These are phyloP conservation scores for Blastobotrys elegans DNA, from an alignment of 1,139 yeast species.

Conservation along the genomic window DNA sequence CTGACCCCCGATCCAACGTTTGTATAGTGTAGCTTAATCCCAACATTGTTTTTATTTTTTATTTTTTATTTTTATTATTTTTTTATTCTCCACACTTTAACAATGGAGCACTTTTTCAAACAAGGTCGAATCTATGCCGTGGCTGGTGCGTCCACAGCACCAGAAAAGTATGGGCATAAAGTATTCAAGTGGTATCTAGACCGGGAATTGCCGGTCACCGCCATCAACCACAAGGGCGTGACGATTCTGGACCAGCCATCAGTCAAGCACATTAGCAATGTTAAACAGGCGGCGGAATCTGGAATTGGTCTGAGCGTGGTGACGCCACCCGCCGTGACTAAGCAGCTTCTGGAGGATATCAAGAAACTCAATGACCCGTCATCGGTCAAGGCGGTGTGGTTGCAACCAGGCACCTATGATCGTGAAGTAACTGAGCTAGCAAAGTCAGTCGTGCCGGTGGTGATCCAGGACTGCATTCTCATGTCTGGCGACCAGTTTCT, in stretches of 20 bases:
- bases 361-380: slow-evolving; percentile 29
- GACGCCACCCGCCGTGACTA: slow-evolving; percentile 65
- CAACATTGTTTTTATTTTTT: background rate
- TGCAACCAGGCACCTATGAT: slow-evolving; percentile 77
- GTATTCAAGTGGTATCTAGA: slow-evolving; percentile 63
- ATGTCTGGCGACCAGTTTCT: slow-evolving; percentile 63
- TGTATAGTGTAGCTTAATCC: slow-evolving; percentile 2
- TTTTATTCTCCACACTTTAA: background rate
- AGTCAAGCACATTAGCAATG: slow-evolving; percentile 36
- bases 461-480: slow-evolving; percentile 63
- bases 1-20: slow-evolving; percentile 15
- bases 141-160: slow-evolving; percentile 67
- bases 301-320: slow-evolving; percentile 44
- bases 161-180: slow-evolving; percentile 65
- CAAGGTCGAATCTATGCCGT: slow-evolving; percentile 54
- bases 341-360: slow-evolving; percentile 43
- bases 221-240: slow-evolving; percentile 54
- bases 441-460: slow-evolving; percentile 36
- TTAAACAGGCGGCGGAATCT: slow-evolving; percentile 25
- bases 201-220: slow-evolving; percentile 56
- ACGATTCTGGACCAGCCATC: slow-evolving; percentile 47
- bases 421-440: slow-evolving; percentile 47
- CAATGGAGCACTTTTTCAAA: slow-evolving; percentile 45
- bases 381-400: slow-evolving; percentile 61
- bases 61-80: background rate